Percentiles rank a stretch among this genome's conserved stretches.
Conservation (phyloP, 306 rosid genomes). For the Cucurbita argyrosperma region DNA sequence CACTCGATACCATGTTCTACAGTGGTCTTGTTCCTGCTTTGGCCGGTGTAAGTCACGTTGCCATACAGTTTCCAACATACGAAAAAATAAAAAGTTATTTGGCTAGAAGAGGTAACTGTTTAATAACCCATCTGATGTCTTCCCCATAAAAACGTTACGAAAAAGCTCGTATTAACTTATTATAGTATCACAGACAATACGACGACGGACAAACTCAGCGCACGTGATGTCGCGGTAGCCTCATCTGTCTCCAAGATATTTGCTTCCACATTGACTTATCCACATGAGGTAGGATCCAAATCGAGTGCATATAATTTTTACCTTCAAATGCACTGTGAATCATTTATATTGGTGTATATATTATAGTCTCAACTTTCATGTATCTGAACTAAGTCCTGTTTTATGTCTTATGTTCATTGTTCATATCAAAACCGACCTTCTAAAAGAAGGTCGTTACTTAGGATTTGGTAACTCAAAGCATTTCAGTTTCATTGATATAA, state of each 20-base stretch:
- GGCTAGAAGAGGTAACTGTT: slow-evolving; percentile 49
- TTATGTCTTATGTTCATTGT: neutral
- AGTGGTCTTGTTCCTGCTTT: slow-evolving; percentile 89
- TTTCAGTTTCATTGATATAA: neutral
- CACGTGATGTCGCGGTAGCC: slow-evolving; percentile 76
- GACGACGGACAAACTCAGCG: slow-evolving; percentile 50
- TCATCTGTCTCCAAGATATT: slow-evolving; percentile 76
- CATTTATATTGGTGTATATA: neutral
- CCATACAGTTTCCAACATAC: slow-evolving; percentile 74
- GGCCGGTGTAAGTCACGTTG: slow-evolving; percentile 85
- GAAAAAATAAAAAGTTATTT: slow-evolving; percentile 57
- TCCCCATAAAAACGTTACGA: neutral
- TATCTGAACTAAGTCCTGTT: neutral
- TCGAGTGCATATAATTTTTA: neutral
- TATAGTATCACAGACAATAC: slow-evolving; percentile 32
- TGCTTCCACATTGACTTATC: slow-evolving; percentile 83
- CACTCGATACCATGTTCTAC: slow-evolving; percentile 10
- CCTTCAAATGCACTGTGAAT: neutral
- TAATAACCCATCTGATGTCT: neutral
- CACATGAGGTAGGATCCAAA: slow-evolving; percentile 46
- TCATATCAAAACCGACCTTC: neutral
- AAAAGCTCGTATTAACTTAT: neutral
- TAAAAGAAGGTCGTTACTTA: neutral
- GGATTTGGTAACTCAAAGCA: neutral
- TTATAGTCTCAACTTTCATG: neutral